A percentile compares a stretch with the other conserved stretches of the same genome.
phyloP scores from a whole-genome alignment of 2,329 filamentous ascomycete genomes.

The Diaporthe velutina region DNA sequence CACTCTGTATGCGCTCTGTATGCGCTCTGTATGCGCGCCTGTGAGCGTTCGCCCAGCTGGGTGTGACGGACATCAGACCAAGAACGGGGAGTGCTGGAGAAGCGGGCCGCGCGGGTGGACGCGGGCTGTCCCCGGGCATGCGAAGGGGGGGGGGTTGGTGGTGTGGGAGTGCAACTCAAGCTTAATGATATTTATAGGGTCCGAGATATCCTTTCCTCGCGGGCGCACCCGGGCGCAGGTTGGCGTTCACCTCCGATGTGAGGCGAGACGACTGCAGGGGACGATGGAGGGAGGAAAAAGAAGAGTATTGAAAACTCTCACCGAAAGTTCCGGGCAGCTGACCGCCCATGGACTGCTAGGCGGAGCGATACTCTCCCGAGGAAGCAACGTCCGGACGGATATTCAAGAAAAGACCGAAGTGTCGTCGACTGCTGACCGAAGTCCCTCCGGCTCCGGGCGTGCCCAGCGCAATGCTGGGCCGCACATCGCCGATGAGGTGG shows the following conservation, averaged over 20 bases:
- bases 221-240: background rate
- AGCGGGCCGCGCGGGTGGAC: conserved; percentile 14
- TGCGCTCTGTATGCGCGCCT: background rate
- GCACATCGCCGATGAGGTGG: conserved; percentile 21
- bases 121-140: background rate
- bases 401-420: conserved; percentile 6
- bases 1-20: too few relatives aligned
- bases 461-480: background rate
- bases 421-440: conserved; percentile 18
- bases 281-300: too few relatives aligned
- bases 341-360: background rate
- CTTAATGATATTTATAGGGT: conserved; percentile 12
- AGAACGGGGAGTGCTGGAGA: background rate
- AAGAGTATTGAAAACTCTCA: background rate
- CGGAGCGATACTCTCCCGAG: background rate
- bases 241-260: background rate
- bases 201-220: background rate
- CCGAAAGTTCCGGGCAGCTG: conserved; percentile 17
- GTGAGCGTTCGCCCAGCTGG: background rate
- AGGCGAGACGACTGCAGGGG: conserved; percentile 19
- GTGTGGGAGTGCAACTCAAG: background rate
- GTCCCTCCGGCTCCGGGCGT: conserved; percentile 17
- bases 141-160: background rate
- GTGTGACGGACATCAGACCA: conserved; percentile 7
- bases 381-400: background rate